These are phyloP conservation scores for Fusarium begoniae DNA, from an alignment of 2,329 filamentous ascomycete species.

Conservation along the genomic window DNA sequence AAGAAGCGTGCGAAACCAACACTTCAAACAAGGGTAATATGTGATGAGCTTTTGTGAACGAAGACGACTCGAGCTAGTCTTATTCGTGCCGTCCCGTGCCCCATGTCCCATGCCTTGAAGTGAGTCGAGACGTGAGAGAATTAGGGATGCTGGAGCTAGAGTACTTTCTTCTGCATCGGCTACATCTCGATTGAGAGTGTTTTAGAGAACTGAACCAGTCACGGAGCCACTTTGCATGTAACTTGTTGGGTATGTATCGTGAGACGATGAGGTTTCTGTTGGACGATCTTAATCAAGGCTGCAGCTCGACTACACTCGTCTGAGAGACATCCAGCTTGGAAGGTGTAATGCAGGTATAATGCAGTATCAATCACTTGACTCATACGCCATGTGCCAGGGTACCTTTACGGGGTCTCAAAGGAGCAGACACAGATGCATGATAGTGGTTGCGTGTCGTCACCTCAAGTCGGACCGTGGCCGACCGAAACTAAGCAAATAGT, in stretches of 20 bases:
- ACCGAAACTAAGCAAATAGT: slow-evolving; percentile 3
- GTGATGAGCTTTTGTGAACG: slow-evolving; percentile 4
- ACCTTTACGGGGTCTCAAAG: slow-evolving; percentile 26
- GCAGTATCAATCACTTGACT: slow-evolving; percentile 46
- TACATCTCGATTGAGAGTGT: slow-evolving; percentile 25
- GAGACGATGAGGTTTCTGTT: slow-evolving; percentile 16
- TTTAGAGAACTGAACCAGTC: background rate
- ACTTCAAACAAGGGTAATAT: slow-evolving; percentile 7
- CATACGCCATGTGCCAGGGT: slow-evolving; percentile 41
- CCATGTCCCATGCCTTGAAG: slow-evolving; percentile 12
- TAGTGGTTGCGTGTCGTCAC: slow-evolving; percentile 22
- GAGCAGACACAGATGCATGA: slow-evolving; percentile 24
- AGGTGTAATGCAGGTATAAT: slow-evolving; percentile 23
- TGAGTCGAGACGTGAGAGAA: slow-evolving; percentile 8
- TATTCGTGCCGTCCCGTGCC: slow-evolving; percentile 19
- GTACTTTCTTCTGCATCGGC: slow-evolving; percentile 11
- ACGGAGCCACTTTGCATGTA: slow-evolving; percentile 37
- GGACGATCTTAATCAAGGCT: slow-evolving; percentile 25
- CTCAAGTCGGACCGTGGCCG: slow-evolving; percentile 20
- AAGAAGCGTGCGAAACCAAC: slow-evolving; percentile 14
- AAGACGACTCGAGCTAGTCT: slow-evolving; percentile 4
- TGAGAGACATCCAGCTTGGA: slow-evolving; percentile 24
- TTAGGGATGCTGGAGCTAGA: slow-evolving; percentile 8
- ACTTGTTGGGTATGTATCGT: slow-evolving; percentile 33
- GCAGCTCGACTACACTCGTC: slow-evolving; percentile 30